A percentile compares a stretch with the other conserved stretches of the same genome.
phyloP scores from a whole-genome alignment of 1,284 basidiomycete species.

The Cutaneotrichosporon sp. region DNA sequence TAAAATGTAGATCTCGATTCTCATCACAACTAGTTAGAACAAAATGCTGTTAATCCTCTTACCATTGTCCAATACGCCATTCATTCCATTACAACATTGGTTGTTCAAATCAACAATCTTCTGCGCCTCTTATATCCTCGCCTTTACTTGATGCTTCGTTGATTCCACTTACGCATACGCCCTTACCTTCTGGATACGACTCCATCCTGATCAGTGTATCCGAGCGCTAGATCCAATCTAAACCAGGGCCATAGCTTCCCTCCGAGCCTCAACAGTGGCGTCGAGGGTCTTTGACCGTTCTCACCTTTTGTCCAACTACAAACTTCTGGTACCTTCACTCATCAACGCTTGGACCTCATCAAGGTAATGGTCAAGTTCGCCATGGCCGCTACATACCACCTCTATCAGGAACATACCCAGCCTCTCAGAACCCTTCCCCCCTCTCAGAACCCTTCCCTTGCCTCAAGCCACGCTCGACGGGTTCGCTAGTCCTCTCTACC shows the following conservation, averaged over 20 bases:
- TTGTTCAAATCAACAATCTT: background rate
- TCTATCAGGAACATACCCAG: background rate
- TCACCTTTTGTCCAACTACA: conserved; percentile 2
- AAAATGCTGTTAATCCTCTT: background rate
- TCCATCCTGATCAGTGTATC: background rate
- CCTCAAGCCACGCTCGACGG: background rate
- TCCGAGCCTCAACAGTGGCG: background rate
- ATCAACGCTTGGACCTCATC: background rate
- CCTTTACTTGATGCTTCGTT: background rate
- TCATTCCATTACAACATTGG: background rate
- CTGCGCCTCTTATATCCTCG: background rate
- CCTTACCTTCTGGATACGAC: background rate
- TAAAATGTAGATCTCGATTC: too few relatives aligned
- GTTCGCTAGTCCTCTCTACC: background rate
- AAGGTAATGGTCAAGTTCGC: background rate
- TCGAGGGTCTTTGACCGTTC: background rate
- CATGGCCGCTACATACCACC: background rate
- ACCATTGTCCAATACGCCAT: background rate
- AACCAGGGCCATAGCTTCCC: background rate
- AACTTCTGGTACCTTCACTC: background rate
- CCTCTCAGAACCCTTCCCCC: background rate
- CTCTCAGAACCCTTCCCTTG: background rate
- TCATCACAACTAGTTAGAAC: too few relatives aligned
- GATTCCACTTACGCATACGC: background rate
- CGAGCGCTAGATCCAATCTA: background rate